Conservation (phyloP, 495 filamentous ascomycete genomes). For the Bombardia bombarda region DNA sequence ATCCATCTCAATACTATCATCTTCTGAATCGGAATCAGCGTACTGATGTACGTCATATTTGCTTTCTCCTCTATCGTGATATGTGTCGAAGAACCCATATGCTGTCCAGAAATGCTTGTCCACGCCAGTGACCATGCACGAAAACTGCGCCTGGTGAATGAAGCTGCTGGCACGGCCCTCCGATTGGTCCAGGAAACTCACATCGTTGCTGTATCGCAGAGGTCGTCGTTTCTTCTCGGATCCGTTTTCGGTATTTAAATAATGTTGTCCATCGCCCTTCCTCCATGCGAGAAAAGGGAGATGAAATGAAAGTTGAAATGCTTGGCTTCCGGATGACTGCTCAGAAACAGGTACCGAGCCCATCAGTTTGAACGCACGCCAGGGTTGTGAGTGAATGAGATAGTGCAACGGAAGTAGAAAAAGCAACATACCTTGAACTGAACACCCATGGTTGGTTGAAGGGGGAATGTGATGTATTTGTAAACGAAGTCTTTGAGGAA, state of each 20-base stretch:
- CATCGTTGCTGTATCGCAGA: neutral
- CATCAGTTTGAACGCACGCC: no score
- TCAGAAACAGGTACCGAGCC: neutral
- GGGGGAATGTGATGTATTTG: conserved; percentile 12
- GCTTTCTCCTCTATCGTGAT: conserved; percentile 11
- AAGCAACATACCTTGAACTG: no score
- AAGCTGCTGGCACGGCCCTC: neutral
- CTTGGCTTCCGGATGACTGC: neutral
- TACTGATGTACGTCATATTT: conserved; percentile 5
- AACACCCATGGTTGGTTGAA: conserved; percentile 3
- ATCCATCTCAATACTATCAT: neutral
- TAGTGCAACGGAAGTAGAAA: no score
- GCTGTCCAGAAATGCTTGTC: conserved; percentile 12
- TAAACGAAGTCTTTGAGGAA: conserved; percentile 11
- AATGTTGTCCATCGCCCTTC: neutral
- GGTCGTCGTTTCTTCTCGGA: neutral
- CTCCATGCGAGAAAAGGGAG: conserved; percentile 10
- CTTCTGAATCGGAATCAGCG: neutral
- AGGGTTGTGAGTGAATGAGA: no score
- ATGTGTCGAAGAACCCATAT: conserved; percentile 15
- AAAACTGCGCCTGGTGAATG: conserved; percentile 14
- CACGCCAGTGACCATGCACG: conserved; percentile 10
- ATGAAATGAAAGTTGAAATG: conserved; percentile 12
- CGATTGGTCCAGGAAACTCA: neutral
- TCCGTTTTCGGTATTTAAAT: neutral